Base-by-base conservation (phyloP, 116 monocot genomes). In the Zostera marina region DNA sequence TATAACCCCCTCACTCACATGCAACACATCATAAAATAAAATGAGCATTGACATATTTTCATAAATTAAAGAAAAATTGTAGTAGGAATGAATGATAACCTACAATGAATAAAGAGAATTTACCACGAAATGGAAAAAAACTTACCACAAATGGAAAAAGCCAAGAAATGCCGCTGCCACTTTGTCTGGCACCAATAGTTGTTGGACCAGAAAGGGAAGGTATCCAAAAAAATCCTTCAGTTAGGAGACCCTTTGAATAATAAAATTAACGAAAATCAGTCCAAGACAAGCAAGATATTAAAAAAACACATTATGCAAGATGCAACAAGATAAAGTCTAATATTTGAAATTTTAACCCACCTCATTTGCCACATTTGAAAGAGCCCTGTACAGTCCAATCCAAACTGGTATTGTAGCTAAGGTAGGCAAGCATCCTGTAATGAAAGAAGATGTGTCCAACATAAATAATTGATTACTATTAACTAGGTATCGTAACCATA, bases 191-290 rank as follows among this genome's bases (percentile, higher is more conserved):
- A 47, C 79, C 81, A 69, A 87, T 70, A 63, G 92, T 83, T 47
- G 87, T 92, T 42, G 93, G 87, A 73, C 87, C 93, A 70, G 93
- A 73, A 49, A 93, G 72, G 43, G 93, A 84, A 55, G 93, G 88
- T 67, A 93, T 87, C 93, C 93, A 93, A 61, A 93, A 93, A 65
- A 93, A 93, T 9, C 93, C 84, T 75, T 93, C 87, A 58, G 84
- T 84, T 42, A 93, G 81, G 12, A 93, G 84, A 63, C 93, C 93
- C 93, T 93, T 51, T 11, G 39, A 57, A 47, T 11, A 69, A 69
- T 10, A 62, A 55, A 13, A 44, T 22, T 42, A 17, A 9, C 5
- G 8, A 49, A 17, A 49, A 49, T 49, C 49, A 49, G 20, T 8
- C 2, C 0, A 49, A 49, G 9, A 56, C 23, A 54, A 5, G 17